A percentile compares a stretch with the other conserved stretches of the same genome.
phyloP scores from a whole-genome alignment of 2,329 filamentous ascomycete species.

The Colletotrichum brevisporum region DNA sequence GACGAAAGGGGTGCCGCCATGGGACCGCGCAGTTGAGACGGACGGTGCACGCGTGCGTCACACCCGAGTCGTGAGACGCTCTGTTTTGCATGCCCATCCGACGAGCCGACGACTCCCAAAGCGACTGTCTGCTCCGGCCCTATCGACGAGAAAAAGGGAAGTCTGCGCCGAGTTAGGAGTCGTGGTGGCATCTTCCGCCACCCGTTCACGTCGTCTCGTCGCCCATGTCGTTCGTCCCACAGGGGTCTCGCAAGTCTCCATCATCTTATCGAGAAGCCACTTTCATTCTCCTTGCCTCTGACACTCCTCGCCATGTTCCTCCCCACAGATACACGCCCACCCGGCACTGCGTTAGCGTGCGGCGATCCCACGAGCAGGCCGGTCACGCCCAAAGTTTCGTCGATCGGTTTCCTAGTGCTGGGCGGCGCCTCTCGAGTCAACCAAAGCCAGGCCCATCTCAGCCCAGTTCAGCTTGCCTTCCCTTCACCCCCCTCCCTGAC shows the following conservation, averaged over 20 bases:
- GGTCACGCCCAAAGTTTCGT: constrained; percentile 29
- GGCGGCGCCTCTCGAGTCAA: constrained; percentile 23
- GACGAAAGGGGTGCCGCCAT: constrained; percentile 26
- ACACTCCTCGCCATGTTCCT: not conserved
- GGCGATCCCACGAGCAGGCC: constrained; percentile 33
- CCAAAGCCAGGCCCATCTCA: not conserved
- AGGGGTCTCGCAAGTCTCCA: constrained; percentile 16
- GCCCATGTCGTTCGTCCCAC: constrained; percentile 26
- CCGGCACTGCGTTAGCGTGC: constrained; percentile 29
- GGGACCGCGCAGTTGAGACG: constrained; percentile 27
- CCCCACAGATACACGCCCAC: constrained; percentile 32
- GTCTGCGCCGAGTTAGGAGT: constrained; percentile 17
- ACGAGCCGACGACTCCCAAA: not conserved
- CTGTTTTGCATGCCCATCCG: not conserved
- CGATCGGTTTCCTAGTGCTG: constrained; percentile 22
- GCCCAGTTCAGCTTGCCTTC: not conserved
- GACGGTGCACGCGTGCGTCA: constrained; percentile 34
- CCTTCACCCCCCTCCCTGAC: not conserved
- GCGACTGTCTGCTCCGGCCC: not conserved
- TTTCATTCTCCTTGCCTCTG: not conserved
- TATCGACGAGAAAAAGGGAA: constrained; percentile 16
- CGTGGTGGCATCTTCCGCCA: constrained; percentile 25
- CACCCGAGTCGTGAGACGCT: constrained; percentile 25
- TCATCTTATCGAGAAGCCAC: constrained; percentile 7
- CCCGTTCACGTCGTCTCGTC: constrained; percentile 37